Evolutionary conservation across 1,284 basidiomycete species (phyloP).

Genomic region (Cryptococcus deneoformans): DNA sequence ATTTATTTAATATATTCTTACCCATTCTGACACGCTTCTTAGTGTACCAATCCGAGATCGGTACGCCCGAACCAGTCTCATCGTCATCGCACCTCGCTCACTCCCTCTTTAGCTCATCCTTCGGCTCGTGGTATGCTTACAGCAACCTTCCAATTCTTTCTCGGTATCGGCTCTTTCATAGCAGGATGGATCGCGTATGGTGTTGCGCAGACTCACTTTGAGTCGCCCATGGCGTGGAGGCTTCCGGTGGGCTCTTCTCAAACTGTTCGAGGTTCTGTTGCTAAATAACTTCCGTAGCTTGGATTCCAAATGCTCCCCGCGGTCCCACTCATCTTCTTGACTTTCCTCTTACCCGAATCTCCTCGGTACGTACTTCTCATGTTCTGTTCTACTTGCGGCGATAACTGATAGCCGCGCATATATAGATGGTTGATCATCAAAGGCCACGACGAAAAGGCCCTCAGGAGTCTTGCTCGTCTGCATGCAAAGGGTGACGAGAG

Average conservation of each 20-base stretch:
- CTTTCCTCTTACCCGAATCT: constrained; percentile 56
- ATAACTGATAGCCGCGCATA: constrained; percentile 48
- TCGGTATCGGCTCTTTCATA: constrained; percentile 53
- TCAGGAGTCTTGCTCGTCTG: constrained; percentile 58
- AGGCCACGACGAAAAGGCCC: constrained; percentile 57
- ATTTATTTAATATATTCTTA: background rate
- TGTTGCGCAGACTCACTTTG: constrained; percentile 39
- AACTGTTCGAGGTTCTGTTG: background rate
- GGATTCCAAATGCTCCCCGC: constrained; percentile 52
- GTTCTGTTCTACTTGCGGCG: constrained; percentile 51
- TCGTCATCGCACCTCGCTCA: background rate
- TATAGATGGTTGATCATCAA: constrained; percentile 60
- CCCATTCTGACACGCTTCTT: background rate
- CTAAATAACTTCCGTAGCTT: constrained; percentile 15
- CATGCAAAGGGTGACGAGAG: constrained; percentile 55
- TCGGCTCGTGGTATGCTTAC: constrained; percentile 61
- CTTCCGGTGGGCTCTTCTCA: constrained; percentile 52
- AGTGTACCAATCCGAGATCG: constrained; percentile 61
- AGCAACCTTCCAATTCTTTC: constrained; percentile 60
- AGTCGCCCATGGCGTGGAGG: constrained; percentile 54
- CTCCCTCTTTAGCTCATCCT: constrained; percentile 52
- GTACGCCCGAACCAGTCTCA: constrained; percentile 5
- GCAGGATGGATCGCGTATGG: constrained; percentile 51
- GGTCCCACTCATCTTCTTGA: constrained; percentile 59
- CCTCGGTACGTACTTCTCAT: constrained; percentile 52